Evolutionary conservation across 116 monocot genomes (phyloP).

Genomic region (Iris pallida): DNA sequence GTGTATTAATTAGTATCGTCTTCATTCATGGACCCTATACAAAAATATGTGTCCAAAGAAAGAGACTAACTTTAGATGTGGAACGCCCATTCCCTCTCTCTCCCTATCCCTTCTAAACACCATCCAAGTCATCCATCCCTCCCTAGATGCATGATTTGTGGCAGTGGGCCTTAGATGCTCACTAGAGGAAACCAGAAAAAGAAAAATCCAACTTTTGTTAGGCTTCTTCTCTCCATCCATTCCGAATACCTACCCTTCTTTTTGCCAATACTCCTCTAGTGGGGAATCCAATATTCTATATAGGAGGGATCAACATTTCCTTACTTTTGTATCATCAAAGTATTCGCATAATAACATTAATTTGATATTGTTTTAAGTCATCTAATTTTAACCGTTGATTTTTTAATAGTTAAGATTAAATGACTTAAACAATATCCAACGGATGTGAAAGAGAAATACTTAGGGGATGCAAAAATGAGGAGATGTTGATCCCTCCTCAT

Average conservation of each 20-base stretch:
- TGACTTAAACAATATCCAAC: no score
- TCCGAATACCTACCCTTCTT: neutral
- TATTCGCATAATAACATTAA: no score
- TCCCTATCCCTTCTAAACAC: neutral
- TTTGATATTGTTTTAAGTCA: no score
- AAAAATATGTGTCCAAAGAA: slow-evolving; percentile 2
- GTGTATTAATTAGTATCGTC: neutral
- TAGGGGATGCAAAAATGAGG: no score
- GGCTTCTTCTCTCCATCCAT: neutral
- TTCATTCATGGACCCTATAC: slow-evolving; percentile 1
- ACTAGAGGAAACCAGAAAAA: neutral
- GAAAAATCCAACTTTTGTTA: neutral
- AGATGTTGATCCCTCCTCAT: no score
- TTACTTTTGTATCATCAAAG: no score
- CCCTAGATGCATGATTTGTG: slow-evolving; percentile 7
- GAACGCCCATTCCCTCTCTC: slow-evolving; percentile 9
- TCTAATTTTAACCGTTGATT: no score
- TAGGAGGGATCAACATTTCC: no score
- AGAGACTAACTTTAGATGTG: slow-evolving; percentile 10
- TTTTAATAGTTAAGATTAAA: no score
- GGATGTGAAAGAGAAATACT: no score
- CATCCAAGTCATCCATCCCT: neutral
- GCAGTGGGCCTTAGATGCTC: slow-evolving; percentile 4
- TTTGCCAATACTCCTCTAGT: neutral
- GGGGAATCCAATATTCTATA: neutral